Evolutionary conservation across 1,284 basidiomycete species (phyloP).

Genomic region (Ganoderma boninense): DNA sequence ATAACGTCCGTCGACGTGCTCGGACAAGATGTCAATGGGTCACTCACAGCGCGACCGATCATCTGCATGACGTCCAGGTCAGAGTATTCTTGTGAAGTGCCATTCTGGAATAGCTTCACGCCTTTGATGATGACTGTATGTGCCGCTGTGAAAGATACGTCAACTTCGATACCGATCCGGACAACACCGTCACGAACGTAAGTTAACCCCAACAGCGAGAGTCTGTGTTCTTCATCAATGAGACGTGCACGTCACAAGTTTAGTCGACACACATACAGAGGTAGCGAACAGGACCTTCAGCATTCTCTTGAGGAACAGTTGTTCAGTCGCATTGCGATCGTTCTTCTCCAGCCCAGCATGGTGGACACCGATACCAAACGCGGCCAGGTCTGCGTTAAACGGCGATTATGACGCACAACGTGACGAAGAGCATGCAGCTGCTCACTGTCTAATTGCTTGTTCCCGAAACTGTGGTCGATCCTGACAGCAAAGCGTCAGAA

Average conservation of each 20-base stretch:
- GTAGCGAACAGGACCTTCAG: constrained; percentile 79
- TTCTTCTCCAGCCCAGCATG: constrained; percentile 84
- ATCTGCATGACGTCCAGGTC: constrained; percentile 89
- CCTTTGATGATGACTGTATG: constrained; percentile 87
- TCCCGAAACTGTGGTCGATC: constrained; percentile 61
- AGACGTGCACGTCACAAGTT: background rate
- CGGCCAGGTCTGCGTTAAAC: constrained; percentile 57
- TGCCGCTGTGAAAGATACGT: constrained; percentile 57
- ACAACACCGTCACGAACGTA: constrained; percentile 62
- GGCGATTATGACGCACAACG: background rate
- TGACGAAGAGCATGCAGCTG: background rate
- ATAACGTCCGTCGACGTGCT: too few species aligned
- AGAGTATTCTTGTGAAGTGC: constrained; percentile 74
- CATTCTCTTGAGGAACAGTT: constrained; percentile 69
- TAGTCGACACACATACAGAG: constrained; percentile 53
- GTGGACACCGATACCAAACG: constrained; percentile 82
- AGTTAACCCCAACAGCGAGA: constrained; percentile 88
- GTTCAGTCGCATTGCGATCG: constrained; percentile 78
- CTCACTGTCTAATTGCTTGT: constrained; percentile 69
- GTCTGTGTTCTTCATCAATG: constrained; percentile 58
- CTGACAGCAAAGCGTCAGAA: constrained; percentile 42
- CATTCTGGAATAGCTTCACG: constrained; percentile 76
- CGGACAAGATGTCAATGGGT: background rate
- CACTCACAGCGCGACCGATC: constrained; percentile 80
- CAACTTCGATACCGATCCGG: background rate